A percentile compares a stretch with the other conserved stretches of the same genome.
Evolutionary conservation across 192 early-diverging fungal species (phyloP).

Genomic region (Entomortierella lignicola): DNA sequence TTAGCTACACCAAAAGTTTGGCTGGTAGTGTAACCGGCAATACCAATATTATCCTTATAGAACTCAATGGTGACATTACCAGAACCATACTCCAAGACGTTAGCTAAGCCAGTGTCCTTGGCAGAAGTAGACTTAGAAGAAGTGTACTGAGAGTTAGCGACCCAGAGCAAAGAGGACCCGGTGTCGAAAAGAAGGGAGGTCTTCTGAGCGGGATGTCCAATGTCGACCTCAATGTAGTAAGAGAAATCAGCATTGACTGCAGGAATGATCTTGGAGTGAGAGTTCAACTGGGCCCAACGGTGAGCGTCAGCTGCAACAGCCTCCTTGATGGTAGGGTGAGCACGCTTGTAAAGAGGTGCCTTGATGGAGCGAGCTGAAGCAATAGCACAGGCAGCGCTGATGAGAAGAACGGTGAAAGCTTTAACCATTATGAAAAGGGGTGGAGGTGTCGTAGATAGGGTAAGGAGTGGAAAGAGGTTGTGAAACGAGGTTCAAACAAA

Average conservation of each 20-base stretch:
- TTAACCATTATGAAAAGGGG: slow-evolving; percentile 2
- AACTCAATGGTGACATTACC: slow-evolving; percentile 10
- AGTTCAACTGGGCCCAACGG: not conserved
- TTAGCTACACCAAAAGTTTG: not conserved
- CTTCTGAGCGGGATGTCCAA: slow-evolving; percentile 3
- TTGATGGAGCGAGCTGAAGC: not conserved
- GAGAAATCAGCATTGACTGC: not conserved
- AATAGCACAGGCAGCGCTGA: not conserved
- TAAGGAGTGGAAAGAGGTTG: too few relatives aligned
- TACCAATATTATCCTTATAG: slow-evolving; percentile 14
- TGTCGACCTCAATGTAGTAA: slow-evolving; percentile 5
- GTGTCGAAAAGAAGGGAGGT: slow-evolving; percentile 11
- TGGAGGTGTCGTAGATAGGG: too few relatives aligned
- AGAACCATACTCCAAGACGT: slow-evolving; percentile 15
- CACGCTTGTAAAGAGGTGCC: not conserved
- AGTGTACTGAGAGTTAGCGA: not conserved
- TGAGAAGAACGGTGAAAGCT: not conserved
- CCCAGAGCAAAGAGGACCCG: slow-evolving; percentile 22
- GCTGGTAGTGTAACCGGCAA: not conserved
- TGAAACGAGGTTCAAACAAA: too few relatives aligned
- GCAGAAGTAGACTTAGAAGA: slow-evolving; percentile 13
- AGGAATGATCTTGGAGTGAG: not conserved
- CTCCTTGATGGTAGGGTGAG: not conserved
- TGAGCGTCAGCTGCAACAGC: not conserved
- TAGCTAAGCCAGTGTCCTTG: slow-evolving; percentile 2